A percentile compares a stretch with the other conserved stretches of the same genome.
phyloP scores from a whole-genome alignment of 1,284 basidiomycete species.

The Leccinum angustisporum region DNA sequence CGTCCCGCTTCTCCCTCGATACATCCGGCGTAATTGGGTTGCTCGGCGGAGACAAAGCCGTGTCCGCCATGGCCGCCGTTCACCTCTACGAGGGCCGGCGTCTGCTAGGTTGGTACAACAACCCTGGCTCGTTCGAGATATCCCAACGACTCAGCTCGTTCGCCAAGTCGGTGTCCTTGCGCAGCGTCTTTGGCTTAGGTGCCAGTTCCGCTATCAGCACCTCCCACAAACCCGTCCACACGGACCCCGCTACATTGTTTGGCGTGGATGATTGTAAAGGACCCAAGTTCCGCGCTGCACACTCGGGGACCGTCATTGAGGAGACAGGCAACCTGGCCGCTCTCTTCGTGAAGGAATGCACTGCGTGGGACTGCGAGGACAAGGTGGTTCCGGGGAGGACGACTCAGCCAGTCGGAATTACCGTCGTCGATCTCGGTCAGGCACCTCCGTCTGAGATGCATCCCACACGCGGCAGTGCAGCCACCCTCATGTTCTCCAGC shows the following conservation, averaged over 20 bases:
- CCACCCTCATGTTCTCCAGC: slow-evolving; percentile 5
- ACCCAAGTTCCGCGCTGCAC: slow-evolving; percentile 18
- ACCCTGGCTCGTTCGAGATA: slow-evolving; percentile 25
- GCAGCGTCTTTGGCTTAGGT: background rate
- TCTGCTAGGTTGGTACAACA: slow-evolving; percentile 33
- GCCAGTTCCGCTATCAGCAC: slow-evolving; percentile 3
- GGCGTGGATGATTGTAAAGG: slow-evolving; percentile 12
- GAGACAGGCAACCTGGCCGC: slow-evolving; percentile 17
- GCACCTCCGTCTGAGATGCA: slow-evolving; percentile 7
- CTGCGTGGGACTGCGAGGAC: background rate
- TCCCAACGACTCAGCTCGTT: slow-evolving; percentile 20
- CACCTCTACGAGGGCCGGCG: slow-evolving; percentile 22
- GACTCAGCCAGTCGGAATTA: slow-evolving; percentile 12
- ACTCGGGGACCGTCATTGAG: slow-evolving; percentile 24
- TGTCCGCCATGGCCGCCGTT: slow-evolving; percentile 24
- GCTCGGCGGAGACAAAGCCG: slow-evolving; percentile 29
- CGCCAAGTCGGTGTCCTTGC: slow-evolving; percentile 1
- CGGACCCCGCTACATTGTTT: slow-evolving; percentile 18
- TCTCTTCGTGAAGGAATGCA: slow-evolving; percentile 17
- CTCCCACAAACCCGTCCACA: slow-evolving; percentile 12
- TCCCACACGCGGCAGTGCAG: background rate
- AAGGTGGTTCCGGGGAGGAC: slow-evolving; percentile 5
- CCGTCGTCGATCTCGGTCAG: slow-evolving; percentile 6
- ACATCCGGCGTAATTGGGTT: slow-evolving; percentile 15
- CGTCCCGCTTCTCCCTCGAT: slow-evolving; percentile 14